These are phyloP conservation scores for Candida tibetensis DNA, from an alignment of 805 yeast genomes.

Conservation along the genomic window DNA sequence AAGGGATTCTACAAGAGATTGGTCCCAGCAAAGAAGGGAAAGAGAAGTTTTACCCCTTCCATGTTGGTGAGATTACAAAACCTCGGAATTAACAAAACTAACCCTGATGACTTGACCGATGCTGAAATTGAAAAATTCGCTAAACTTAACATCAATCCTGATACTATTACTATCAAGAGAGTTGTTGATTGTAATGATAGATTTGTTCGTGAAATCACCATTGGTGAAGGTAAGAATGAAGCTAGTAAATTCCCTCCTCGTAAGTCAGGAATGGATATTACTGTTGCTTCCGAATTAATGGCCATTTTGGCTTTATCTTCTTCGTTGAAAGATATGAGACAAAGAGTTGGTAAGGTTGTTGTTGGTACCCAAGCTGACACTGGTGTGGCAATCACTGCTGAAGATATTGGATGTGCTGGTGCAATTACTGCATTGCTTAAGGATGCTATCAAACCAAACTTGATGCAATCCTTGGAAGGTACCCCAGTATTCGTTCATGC, in stretches of 20 bases:
- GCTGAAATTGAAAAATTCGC: slow-evolving; percentile 67
- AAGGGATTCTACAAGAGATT: slow-evolving; percentile 71
- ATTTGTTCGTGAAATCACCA: slow-evolving; percentile 71
- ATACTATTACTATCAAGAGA: slow-evolving; percentile 75
- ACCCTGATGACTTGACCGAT: slow-evolving; percentile 68
- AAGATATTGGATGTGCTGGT: slow-evolving; percentile 84
- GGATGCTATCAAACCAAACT: slow-evolving; percentile 80
- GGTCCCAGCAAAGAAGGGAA: slow-evolving; percentile 73
- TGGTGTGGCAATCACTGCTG: slow-evolving; percentile 77
- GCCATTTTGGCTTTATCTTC: slow-evolving; percentile 76
- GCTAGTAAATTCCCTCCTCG: slow-evolving; percentile 60
- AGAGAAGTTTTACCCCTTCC: slow-evolving; percentile 61
- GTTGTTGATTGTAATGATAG: slow-evolving; percentile 85
- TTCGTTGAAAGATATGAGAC: slow-evolving; percentile 68
- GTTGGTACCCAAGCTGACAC: slow-evolving; percentile 61
- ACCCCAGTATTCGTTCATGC: slow-evolving; percentile 87
- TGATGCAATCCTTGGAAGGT: slow-evolving; percentile 87
- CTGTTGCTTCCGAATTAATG: slow-evolving; percentile 86
- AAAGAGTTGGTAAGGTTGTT: slow-evolving; percentile 72
- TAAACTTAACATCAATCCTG: slow-evolving; percentile 74
- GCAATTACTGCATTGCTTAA: slow-evolving; percentile 78
- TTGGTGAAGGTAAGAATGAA: slow-evolving; percentile 82
- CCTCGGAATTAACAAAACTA: slow-evolving; percentile 64
- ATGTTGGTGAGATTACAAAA: slow-evolving; percentile 67
- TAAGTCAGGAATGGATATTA: slow-evolving; percentile 75